Base-by-base conservation (phyloP, 108 stramenopile species). In the Cyclotella baltica region DNA sequence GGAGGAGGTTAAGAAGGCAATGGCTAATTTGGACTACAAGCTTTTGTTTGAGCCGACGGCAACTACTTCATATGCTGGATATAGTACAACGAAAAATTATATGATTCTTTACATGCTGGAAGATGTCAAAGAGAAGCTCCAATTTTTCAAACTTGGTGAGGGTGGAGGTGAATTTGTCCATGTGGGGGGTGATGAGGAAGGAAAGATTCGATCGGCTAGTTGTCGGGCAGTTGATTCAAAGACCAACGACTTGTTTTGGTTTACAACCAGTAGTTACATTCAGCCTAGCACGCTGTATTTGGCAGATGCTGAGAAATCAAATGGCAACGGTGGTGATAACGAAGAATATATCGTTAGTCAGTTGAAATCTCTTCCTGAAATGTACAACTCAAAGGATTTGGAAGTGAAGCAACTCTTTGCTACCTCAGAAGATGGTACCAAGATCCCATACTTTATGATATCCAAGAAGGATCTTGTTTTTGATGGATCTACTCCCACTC, bases 31-130 rank as follows among this genome's bases (percentile, higher is more conserved):
- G 22, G 82, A 86, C 13, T 94, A 89, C 70, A 80, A 76, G n/a
- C 62, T 86, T 36, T 69, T 96, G 16, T 96, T 96, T 84, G 90
- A 90, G 70, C 93, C 93, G 20, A 91, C 92, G 0, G 85, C 80
- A 10, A 66, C 87, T 18, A 89, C 87, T 23, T 92, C 95, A 3
- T 90, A 89, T 47, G 73, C 87, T 29, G 89, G 89, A 33, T 89
- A 83, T 57, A 85, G 86, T 23, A 70, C 78, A 20, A 93, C 93
- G 23, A 96, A 94, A 78, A 86, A 94, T 55, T 96, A 92, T 65
- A 47, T 96, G 62, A 84, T 96, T 50, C 76, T 94, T 16, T 84
- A 87, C 51, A 90, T 85, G 27, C 83, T 94, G 70, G 92, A 94
- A 40, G 91, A 92, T 70, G 95, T 96, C 47, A 91, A 92, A 59